Evolutionary conservation across 148 eudicot species (phyloP).

Genomic region (Rhododendron mucronatum): DNA sequence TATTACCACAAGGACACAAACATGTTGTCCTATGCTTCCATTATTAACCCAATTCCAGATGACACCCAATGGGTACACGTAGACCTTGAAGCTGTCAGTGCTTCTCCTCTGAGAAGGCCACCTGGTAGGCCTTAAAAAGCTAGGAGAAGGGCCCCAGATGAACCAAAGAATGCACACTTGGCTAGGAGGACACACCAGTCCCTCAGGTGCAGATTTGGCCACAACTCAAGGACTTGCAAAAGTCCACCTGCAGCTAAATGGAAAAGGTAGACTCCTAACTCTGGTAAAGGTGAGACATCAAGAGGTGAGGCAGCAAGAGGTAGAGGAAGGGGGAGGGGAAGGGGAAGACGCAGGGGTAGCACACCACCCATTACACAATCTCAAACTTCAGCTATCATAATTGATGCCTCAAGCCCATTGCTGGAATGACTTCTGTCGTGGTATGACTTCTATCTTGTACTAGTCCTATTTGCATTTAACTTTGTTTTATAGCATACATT

Average conservation of each 20-base stretch:
- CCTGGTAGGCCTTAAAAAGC: too few relatives aligned
- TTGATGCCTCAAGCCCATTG: background rate
- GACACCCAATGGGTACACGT: background rate
- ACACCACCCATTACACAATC: background rate
- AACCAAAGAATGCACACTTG: too few relatives aligned
- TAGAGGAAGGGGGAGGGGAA: background rate
- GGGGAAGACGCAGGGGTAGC: background rate
- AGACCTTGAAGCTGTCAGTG: background rate
- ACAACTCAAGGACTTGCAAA: too few relatives aligned
- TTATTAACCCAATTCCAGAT: background rate
- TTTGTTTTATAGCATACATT: background rate
- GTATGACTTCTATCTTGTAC: background rate
- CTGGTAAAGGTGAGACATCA: background rate
- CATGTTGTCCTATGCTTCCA: background rate
- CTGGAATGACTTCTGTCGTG: background rate
- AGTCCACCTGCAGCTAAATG: background rate
- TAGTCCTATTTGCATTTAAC: too few relatives aligned
- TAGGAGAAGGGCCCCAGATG: too few relatives aligned
- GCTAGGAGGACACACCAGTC: too few relatives aligned
- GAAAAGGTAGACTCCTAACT: background rate
- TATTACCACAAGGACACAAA: background rate
- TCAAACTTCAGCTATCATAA: background rate
- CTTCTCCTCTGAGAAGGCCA: too few relatives aligned
- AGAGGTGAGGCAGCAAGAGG: background rate
- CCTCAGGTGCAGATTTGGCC: too few relatives aligned